Evolutionary conservation across 1,284 basidiomycete species (phyloP), one percentile per base, ranked within the genome.

Genomic region (Melanopsichium pennsylvanicum): DNA sequence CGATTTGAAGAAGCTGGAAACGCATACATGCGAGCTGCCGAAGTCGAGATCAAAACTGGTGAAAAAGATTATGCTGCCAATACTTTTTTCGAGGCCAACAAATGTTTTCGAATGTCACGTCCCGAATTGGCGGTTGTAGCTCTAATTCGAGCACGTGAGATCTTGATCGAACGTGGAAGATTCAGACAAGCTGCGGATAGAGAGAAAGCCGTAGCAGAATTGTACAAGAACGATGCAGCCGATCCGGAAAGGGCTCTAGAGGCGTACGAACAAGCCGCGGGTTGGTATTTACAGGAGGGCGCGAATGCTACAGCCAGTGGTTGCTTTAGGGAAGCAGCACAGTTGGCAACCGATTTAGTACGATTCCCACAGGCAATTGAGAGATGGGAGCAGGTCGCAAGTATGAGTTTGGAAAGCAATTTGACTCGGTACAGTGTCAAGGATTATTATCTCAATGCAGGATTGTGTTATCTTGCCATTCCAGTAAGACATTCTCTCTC

Each of bases 391-490:
- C 88, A 90, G 75, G 93, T 98, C 38, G 96, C 94, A 2, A 86
- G 90, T 66, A 89, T 91, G 82, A 92, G 90, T 15, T 84, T 98
- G 41, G 85, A 85, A 3, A 93, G 90, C 45, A 85, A 89, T 16
- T 84, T 98, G 73, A 98, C 96, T n/a, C 93, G 93, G 82, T 98
- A 97, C 84, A 93, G 91, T 67, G 95, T 97, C 74, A 98, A 97
- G 84, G 95, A 98, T 78, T 97, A 96, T 81, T 97, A 93, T 89
- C 85, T 98, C 37, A 87, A 89, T 72, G 87, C 93, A 2, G 88
- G 88, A 27, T 83, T 98, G 22, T 98, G 95, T 80, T 91, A 91
- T 33, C 85, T 97, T 50, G 95, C 93, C 16, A 90, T 91, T 85
- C 87, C 86, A 60, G 93, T 94, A 82, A 74, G 88, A 84, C 34